phyloP scores from a whole-genome alignment of 371 early-diverging fungal genomes.

The Mucor lusitanicus region DNA sequence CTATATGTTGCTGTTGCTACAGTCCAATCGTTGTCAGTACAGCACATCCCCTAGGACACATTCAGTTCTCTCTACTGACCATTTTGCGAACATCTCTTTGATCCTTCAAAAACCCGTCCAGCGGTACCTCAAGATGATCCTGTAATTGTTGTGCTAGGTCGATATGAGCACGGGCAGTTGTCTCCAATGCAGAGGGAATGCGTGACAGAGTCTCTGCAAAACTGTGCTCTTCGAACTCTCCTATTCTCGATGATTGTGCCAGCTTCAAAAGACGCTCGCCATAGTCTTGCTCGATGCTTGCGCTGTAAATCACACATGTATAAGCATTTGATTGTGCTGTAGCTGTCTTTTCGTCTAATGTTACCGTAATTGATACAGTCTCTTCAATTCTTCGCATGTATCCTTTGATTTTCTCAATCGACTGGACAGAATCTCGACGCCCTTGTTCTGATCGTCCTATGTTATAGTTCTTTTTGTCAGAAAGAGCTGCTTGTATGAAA shows the following conservation, averaged over 20 bases:
- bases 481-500: neutral
- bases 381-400: conserved; percentile 33
- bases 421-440: conserved; percentile 22
- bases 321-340: neutral
- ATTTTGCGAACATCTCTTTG: conserved; percentile 38
- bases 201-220: conserved; percentile 43
- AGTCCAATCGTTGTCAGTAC: neutral
- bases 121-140: conserved; percentile 40
- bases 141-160: conserved; percentile 48
- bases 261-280: conserved; percentile 38
- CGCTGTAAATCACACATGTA: conserved; percentile 6
- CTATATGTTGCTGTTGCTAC: conserved; percentile 47
- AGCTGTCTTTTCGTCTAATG: neutral
- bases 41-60: neutral
- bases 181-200: conserved; percentile 46
- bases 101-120: conserved; percentile 41
- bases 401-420: conserved; percentile 31
- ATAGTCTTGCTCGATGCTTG: conserved; percentile 41
- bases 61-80: conserved; percentile 18
- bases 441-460: conserved; percentile 28
- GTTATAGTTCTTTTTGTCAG: neutral
- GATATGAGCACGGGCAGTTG: conserved; percentile 49
- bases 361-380: conserved; percentile 18
- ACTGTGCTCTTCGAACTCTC: conserved; percentile 40
- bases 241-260: conserved; percentile 31